phyloP scores from a whole-genome alignment of 169 alveolate genomes.

The Plasmodium coatneyi region DNA sequence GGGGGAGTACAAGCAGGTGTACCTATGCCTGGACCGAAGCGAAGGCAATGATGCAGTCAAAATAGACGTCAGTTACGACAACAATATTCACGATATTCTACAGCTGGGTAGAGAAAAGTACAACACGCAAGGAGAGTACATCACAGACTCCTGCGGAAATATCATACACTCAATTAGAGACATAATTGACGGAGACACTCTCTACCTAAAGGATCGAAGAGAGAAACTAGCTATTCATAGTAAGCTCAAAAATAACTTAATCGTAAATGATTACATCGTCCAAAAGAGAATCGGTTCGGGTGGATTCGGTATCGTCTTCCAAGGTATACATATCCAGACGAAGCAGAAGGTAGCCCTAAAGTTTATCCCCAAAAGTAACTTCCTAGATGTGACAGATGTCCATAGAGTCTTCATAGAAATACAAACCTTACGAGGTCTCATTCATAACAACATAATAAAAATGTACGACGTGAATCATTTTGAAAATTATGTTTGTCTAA shows the following conservation, averaged over 20 bases:
- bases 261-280: constrained; percentile 64
- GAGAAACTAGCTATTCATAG: neutral
- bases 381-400: constrained; percentile 76
- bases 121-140: constrained; percentile 45
- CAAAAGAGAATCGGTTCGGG: constrained; percentile 72
- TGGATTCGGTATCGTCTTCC: constrained; percentile 74
- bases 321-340: constrained; percentile 80
- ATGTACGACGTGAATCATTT: constrained; percentile 82
- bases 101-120: constrained; percentile 64
- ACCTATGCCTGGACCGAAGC: constrained; percentile 22
- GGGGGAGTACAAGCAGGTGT: constrained; percentile 70
- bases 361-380: constrained; percentile 79
- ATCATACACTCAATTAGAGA: constrained; percentile 49
- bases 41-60: constrained; percentile 46
- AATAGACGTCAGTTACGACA: constrained; percentile 52
- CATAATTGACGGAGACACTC: constrained; percentile 68
- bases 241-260: constrained; percentile 51
- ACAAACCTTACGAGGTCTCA: constrained; percentile 76
- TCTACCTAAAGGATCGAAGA: constrained; percentile 44
- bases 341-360: constrained; percentile 84
- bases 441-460: constrained; percentile 79
- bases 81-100: constrained; percentile 41
- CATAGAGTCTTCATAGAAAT: constrained; percentile 82
- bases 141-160: constrained; percentile 57
- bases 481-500: constrained; percentile 80